Conservation (phyloP, 805 yeast genomes). For the Candida krabiensis region DNA sequence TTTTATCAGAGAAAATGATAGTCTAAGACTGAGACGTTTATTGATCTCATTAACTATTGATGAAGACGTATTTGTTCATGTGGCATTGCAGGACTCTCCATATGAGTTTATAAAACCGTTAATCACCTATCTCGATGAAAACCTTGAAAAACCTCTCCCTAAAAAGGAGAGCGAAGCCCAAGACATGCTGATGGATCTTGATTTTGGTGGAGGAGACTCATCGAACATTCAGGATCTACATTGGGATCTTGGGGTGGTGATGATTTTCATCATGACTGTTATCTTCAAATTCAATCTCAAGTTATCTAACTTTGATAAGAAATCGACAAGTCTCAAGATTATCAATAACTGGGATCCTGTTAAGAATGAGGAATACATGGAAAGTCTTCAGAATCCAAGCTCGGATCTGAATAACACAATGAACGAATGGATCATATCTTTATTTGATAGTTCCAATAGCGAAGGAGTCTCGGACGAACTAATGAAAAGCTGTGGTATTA, state of each 20-base stretch:
- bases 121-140: constrained; percentile 51
- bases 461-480: constrained; percentile 86
- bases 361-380: constrained; percentile 9
- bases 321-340: constrained; percentile 7
- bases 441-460: constrained; percentile 57
- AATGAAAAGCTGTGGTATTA: constrained; percentile 62
- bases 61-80: constrained; percentile 39
- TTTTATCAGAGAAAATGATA: constrained; percentile 42
- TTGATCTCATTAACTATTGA: constrained; percentile 51
- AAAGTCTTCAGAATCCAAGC: constrained; percentile 21
- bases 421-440: constrained; percentile 75
- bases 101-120: constrained; percentile 41
- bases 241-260: constrained; percentile 63
- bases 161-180: constrained; percentile 18
- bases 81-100: constrained; percentile 48
- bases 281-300: constrained; percentile 17
- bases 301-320: constrained; percentile 2
- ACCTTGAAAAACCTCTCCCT: constrained; percentile 23
- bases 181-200: constrained; percentile 27
- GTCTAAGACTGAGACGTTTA: constrained; percentile 46
- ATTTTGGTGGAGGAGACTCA: constrained; percentile 54
- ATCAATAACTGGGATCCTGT: constrained; percentile 16
- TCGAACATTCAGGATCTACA: constrained; percentile 60
- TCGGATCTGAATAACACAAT: constrained; percentile 33
- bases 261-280: constrained; percentile 41